Conservation (phyloP, 176 grass and related monocot species). For the Oryza glaberrima region DNA sequence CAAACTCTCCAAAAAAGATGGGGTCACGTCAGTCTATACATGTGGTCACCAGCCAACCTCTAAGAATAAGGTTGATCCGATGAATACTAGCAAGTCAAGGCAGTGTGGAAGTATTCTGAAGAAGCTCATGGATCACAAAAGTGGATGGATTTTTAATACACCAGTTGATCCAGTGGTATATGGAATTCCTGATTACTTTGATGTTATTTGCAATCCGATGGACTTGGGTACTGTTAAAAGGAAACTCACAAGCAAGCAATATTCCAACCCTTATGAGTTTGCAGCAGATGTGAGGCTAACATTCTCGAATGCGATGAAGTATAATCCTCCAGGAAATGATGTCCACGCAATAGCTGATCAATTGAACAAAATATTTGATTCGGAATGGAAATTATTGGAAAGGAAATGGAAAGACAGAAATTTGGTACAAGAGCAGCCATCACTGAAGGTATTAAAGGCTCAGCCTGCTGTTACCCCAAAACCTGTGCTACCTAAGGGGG, state of each 20-base stretch:
- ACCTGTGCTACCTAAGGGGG: background rate
- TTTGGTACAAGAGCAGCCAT: constrained; percentile 9
- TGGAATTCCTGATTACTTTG: constrained; percentile 82
- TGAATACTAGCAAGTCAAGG: constrained; percentile 65
- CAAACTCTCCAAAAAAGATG: constrained; percentile 35
- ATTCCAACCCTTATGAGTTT: constrained; percentile 56
- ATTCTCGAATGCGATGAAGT: constrained; percentile 88
- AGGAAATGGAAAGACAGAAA: constrained; percentile 56
- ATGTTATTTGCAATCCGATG: constrained; percentile 78
- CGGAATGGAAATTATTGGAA: constrained; percentile 65
- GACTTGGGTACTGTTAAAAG: constrained; percentile 78
- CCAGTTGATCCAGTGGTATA: constrained; percentile 76
- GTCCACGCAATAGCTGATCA: constrained; percentile 75
- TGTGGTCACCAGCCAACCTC: background rate
- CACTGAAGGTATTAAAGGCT: constrained; percentile 37
- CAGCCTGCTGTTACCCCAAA: constrained; percentile 6
- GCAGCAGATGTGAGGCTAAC: constrained; percentile 74
- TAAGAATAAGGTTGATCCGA: constrained; percentile 46
- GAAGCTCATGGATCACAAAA: constrained; percentile 71
- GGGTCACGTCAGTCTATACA: constrained; percentile 37
- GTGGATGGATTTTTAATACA: constrained; percentile 72
- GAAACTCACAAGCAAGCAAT: constrained; percentile 64
- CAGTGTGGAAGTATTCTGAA: constrained; percentile 59
- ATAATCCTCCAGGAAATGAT: constrained; percentile 83
- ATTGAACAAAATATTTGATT: constrained; percentile 64